Conservation (phyloP, 768 basidiomycete species). For the Serendipita indica region DNA sequence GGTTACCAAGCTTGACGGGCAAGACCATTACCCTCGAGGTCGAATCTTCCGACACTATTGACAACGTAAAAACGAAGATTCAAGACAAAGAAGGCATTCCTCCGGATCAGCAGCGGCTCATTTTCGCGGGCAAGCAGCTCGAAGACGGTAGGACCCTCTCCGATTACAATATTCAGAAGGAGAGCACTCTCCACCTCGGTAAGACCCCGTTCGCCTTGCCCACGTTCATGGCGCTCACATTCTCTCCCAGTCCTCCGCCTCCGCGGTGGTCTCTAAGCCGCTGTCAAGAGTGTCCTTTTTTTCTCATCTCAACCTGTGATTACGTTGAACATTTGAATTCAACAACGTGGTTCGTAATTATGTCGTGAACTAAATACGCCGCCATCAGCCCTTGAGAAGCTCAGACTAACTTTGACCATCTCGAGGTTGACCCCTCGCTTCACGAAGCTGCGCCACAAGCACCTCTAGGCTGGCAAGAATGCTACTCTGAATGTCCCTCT, state of each 20-base stretch:
- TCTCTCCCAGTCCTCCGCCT: conserved; percentile 51
- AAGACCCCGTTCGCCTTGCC: conserved; percentile 4
- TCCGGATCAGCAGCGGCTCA: conserved; percentile 31
- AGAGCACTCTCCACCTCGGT: conserved; percentile 53
- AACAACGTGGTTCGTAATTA: not conserved
- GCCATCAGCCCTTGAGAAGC: no score
- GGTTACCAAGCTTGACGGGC: conserved; percentile 34
- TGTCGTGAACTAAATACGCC: not conserved
- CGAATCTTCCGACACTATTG: conserved; percentile 33
- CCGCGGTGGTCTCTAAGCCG: conserved; percentile 78
- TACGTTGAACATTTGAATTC: conserved; percentile 1
- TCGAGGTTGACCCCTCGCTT: no score
- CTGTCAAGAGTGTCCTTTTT: conserved; percentile 49
- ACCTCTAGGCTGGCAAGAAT: not conserved
- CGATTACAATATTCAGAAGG: conserved; percentile 73
- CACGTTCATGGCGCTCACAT: not conserved
- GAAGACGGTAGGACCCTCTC: conserved; percentile 33
- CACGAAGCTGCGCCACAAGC: not conserved
- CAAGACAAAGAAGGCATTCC: conserved; percentile 24
- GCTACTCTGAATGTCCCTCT: not conserved
- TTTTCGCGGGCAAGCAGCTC: conserved; percentile 36
- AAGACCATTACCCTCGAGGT: conserved; percentile 55
- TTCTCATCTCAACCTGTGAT: not conserved
- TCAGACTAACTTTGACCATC: no score
- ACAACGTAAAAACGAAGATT: conserved; percentile 30